Evolutionary conservation across 225 moss, liverwort and hornwort genomes (phyloP).

Genomic region (Polytrichum commune): DNA sequence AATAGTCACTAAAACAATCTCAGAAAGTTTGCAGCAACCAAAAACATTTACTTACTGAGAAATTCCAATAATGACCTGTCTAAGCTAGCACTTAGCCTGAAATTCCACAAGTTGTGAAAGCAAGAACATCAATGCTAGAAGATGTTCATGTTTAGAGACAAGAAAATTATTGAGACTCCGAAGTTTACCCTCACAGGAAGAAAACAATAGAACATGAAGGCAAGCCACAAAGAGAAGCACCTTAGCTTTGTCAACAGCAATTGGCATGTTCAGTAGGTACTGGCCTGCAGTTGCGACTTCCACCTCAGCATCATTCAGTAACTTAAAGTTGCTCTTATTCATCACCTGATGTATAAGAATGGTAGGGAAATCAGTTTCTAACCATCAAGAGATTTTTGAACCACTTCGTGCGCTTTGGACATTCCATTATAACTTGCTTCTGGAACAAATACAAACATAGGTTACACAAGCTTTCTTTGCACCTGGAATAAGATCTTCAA

Average conservation of each 20-base stretch:
- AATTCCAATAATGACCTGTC: not conserved
- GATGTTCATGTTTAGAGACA: not conserved
- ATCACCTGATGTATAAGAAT: conserved; percentile 40
- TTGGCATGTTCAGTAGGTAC: conserved; percentile 66
- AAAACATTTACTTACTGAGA: not conserved
- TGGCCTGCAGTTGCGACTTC: conserved; percentile 46
- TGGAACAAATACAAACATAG: not conserved
- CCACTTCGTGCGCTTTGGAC: not conserved
- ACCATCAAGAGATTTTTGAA: not conserved
- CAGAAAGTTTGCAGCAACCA: no score
- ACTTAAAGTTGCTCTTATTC: conserved; percentile 60
- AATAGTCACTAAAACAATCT: not conserved
- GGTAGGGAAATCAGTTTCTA: conserved; percentile 3
- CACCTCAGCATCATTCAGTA: conserved; percentile 60
- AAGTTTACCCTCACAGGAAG: no score
- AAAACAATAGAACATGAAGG: no score
- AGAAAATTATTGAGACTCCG: not conserved
- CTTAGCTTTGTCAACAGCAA: conserved; percentile 60
- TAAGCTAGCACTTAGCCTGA: not conserved
- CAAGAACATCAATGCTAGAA: not conserved
- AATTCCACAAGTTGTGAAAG: not conserved
- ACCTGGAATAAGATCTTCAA: conserved; percentile 59
- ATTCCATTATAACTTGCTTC: not conserved
- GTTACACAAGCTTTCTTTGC: not conserved
- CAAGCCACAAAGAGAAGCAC: conserved; percentile 16